Base-by-base conservation (phyloP, 2,329 filamentous ascomycete genomes). In the Penicillium brevicompactum region DNA sequence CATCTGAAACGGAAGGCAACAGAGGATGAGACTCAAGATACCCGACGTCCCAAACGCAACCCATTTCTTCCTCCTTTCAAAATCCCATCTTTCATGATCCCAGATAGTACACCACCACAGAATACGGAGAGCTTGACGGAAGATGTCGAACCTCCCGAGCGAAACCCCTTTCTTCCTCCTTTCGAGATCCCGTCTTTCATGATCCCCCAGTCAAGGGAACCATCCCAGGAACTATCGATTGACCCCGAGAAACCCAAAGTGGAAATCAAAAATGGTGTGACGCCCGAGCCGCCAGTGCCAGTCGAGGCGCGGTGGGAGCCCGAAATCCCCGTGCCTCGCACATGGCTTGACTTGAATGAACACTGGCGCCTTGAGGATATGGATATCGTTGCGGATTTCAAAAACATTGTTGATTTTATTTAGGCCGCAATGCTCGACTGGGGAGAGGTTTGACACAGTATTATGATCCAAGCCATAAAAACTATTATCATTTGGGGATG, bases 321-420 rank as follows among this genome's bases (percentile, higher is more conserved):
- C 18, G 6, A 11, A 24, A 32, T 32, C 41, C 18, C 45, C 5
- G 22, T 50, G 3, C 14, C n/a, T 16, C 37, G 16, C 38, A n/a
- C 46, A 31, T 24, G 16, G 22, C 38, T 47, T 32, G 21, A 41
- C 10, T 27, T 49, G 4, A 42, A 18, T 24, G 22, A 21, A 14
- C 57, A 58, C 42, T 76, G 74, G 73, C 69, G 73, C 22, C 73
- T 70, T 27, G 67, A 78, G 22, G 74, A 74, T 45, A 67, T 68
- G 41, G 62, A 64, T 43, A 46, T 78, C 32, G 59, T 76, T 50
- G 68, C 75, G 50, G 72, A 77, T 56, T 77, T 75, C 55, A 71
- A 71, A 40, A 70, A 75, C 47, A 65, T 74, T 55, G 70, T 76
- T 50, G 71, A 76, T 47, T 72, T 78, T 51, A 43, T 53, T 11